Base-by-base conservation (phyloP, 1,284 basidiomycete genomes). In the Abortiporus biennis region DNA sequence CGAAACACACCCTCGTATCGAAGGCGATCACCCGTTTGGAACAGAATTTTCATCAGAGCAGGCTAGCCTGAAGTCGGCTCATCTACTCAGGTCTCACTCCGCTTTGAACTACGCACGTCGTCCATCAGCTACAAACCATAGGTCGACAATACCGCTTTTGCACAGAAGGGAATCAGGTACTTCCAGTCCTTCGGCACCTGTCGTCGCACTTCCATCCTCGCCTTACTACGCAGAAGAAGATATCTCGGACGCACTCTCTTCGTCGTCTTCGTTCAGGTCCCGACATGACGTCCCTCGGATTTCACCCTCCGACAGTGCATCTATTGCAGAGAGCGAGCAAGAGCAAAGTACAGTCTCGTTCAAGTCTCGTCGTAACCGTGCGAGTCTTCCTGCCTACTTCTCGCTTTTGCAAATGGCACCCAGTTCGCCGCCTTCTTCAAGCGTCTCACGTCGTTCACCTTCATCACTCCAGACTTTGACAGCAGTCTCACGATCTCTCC, bases 371-470 rank as follows among this genome's bases (percentile, higher is more conserved):
- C 76, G 76, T 51, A 83, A 80, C 58, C 80, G 85, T 57, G 78
- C 79, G 38, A 84, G 80, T 55, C 72, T 88, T 33, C 85, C 85
- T 13, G 77, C 81, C 6, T 85, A 80, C 62, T 88, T 88, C 59
- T 85, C 83, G 37, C 69, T 85, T 45, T 69, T 87, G 31, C 72
- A 78, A 55, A 65, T 77, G 46, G 63, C 63, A 45, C 69, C 68
- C 38, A 63, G 59, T 44, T 60, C 62, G 19, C 71, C 75, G 6
- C 68, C 64, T 20, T 52, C 51, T 34, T 43, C 54, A 21, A 29
- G 52, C 37, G 51, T 51, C 41, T 51, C 53, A 21, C 56, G 49
- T 43, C 54, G 44, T 44, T 67, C 70, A 11, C 63, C 69, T 27
- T 71, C 75, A 30, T 74, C 76, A 32, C 69, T 63, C 23, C 65